Percentiles rank a stretch among this genome's conserved stretches.
phyloP scores from a whole-genome alignment of 2,329 filamentous ascomycete species.

The Teratosphaeria destructans region DNA sequence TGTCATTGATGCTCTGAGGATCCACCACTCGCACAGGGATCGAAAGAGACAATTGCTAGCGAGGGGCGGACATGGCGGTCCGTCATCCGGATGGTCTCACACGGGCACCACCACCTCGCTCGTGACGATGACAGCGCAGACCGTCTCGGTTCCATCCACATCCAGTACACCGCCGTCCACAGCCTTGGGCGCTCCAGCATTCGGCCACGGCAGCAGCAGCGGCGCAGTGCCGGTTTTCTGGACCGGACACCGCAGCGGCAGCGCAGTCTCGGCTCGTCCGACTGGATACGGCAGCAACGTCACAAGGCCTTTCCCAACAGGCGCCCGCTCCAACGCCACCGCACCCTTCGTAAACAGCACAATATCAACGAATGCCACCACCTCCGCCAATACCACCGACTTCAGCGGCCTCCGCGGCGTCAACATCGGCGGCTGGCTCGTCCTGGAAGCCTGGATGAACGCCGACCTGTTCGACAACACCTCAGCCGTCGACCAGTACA shows the following conservation, averaged over 20 bases:
- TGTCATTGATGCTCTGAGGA: background rate
- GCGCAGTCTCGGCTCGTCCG: background rate
- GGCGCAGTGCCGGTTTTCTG: background rate
- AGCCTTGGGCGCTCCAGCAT: background rate
- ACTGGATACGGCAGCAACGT: background rate
- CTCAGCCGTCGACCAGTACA: constrained; percentile 28
- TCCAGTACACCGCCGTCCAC: background rate
- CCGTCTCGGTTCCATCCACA: background rate
- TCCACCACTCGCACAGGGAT: background rate
- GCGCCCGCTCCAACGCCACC: background rate
- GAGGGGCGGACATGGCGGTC: background rate
- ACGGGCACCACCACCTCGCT: background rate
- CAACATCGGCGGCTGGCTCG: constrained; percentile 29
- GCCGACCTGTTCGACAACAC: constrained; percentile 25
- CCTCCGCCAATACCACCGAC: background rate
- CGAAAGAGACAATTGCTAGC: background rate
- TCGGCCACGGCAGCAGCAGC: background rate
- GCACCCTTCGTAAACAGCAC: background rate
- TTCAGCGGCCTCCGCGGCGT: constrained; percentile 21
- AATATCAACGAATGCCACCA: background rate
- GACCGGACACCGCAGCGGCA: background rate
- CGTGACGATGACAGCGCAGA: background rate
- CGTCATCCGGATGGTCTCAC: background rate
- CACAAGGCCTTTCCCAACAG: background rate
- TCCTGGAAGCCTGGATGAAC: constrained; percentile 29